phyloP scores from a whole-genome alignment of 2,329 filamentous ascomycete genomes.

The Paraphaeosphaeria minitans region DNA sequence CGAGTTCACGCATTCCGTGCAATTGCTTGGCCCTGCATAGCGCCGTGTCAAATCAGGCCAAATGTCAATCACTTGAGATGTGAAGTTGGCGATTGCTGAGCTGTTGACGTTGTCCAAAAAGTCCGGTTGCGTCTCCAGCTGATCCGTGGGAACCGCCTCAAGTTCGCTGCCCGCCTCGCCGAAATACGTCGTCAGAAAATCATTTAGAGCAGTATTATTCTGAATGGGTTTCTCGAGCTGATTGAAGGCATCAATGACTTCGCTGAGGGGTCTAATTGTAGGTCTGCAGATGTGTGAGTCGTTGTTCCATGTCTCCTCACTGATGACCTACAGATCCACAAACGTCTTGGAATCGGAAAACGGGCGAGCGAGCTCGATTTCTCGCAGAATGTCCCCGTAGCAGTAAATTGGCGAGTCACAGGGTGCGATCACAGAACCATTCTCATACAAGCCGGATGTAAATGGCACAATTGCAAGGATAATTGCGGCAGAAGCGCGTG shows the following conservation, averaged over 20 bases:
- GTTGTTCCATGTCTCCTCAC: background rate
- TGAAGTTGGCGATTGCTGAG: constrained; percentile 64
- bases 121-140: constrained; percentile 61
- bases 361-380: constrained; percentile 66
- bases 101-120: constrained; percentile 65
- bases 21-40: constrained; percentile 57
- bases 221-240: constrained; percentile 64
- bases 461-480: constrained; percentile 30
- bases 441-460: constrained; percentile 58
- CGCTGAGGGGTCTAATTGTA: constrained; percentile 62
- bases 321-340: constrained; percentile 57
- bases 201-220: constrained; percentile 66
- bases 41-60: constrained; percentile 70
- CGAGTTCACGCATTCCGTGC: constrained; percentile 65
- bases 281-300: constrained; percentile 54
- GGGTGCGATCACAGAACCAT: constrained; percentile 65
- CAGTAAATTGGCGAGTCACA: constrained; percentile 73
- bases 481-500: constrained; percentile 19
- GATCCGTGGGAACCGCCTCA: constrained; percentile 56
- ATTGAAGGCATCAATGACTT: constrained; percentile 66
- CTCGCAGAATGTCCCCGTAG: constrained; percentile 65
- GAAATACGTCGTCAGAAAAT: constrained; percentile 68
- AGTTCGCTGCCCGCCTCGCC: constrained; percentile 68
- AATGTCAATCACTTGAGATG: constrained; percentile 68
- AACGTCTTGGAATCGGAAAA: constrained; percentile 74